Evolutionary conservation across 345 rosid species (phyloP), one percentile per base, ranked within the genome.

Genomic region (Brassica nigra): DNA sequence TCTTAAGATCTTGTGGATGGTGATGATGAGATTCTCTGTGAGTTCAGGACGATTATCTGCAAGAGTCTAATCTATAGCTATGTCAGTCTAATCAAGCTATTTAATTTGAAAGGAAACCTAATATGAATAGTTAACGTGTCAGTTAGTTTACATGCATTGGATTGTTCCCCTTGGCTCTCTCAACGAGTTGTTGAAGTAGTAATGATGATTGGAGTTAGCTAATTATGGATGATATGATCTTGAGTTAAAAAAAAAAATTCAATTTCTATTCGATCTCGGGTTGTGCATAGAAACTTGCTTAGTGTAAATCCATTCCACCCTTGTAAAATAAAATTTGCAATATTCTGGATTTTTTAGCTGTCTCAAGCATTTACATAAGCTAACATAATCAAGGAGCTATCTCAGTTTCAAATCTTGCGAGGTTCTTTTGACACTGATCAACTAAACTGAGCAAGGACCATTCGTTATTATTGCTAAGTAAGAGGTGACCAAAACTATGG

Each of bases 241-340:
- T n/a, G 6, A 47, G 55, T 47, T 44, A 1, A 47, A 47, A 18
- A 18, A 18, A 44, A 11, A 12, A 11, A 11, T 44, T 42, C 47
- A 39, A 39, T 39, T 42, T 42, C 14, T 42, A 10, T 42, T 42
- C 52, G 10, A 42, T 42, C 52, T 42, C 11, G 52, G 52, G 5
- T 42, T 42, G 52, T 2, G 52, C 52, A 42, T 11, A 42, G 52
- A 42, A 42, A 11, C 14, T 10, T 11, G 52, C 52, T 42, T 42
- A 42, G 52, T 42, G 52, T 11, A 42, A 39, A 39, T 10, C 4
- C n/a, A 95, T 90, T 77, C 86, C 87, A 42, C 49, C 12, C 14
- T 2, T 42, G 14, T 2, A 4, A 3, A 42, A 42, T 10, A 8
- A 42, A 36, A 37, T 37, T 7, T 37, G 49, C 14, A 42, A 42